Conservation (phyloP, 352 stramenopile species). For the Ophiocytium majus region DNA sequence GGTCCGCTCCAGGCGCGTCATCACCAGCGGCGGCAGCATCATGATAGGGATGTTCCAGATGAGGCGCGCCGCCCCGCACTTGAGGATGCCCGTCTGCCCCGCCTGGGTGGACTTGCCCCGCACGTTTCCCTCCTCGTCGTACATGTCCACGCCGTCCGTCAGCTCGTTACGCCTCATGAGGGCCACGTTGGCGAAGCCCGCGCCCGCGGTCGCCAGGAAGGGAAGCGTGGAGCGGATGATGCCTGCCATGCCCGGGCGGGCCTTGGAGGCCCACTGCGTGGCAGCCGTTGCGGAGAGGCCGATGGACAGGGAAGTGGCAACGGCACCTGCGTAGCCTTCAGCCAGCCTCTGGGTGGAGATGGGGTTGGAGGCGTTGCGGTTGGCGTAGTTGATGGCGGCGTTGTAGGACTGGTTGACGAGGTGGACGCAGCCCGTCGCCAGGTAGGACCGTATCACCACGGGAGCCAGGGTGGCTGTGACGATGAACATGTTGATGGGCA, state of each 20-base stretch:
- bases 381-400: conserved; percentile 85
- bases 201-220: conserved; percentile 73
- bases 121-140: conserved; percentile 61
- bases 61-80: conserved; percentile 76
- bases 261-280: conserved; percentile 39
- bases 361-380: conserved; percentile 80
- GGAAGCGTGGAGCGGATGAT: conserved; percentile 68
- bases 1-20: conserved; percentile 71
- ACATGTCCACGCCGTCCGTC: conserved; percentile 72
- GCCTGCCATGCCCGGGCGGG: conserved; percentile 5
- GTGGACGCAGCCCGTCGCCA: conserved; percentile 57
- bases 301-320: conserved; percentile 71
- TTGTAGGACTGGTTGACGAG: conserved; percentile 87
- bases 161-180: conserved; percentile 81
- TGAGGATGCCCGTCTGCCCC: conserved; percentile 69
- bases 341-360: conserved; percentile 72
- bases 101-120: conserved; percentile 58
- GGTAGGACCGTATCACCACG: conserved; percentile 49
- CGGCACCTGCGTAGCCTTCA: conserved; percentile 73
- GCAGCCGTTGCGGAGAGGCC: conserved; percentile 40
- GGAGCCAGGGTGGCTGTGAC: conserved; percentile 46
- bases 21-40: conserved; percentile 76
- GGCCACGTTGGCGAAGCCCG: conserved; percentile 81
- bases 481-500: conserved; percentile 66
- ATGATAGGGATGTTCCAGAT: conserved; percentile 78